Evolutionary conservation across 1,284 basidiomycete genomes (phyloP).

Genomic region (Microbotryum silenes-acaulis): DNA sequence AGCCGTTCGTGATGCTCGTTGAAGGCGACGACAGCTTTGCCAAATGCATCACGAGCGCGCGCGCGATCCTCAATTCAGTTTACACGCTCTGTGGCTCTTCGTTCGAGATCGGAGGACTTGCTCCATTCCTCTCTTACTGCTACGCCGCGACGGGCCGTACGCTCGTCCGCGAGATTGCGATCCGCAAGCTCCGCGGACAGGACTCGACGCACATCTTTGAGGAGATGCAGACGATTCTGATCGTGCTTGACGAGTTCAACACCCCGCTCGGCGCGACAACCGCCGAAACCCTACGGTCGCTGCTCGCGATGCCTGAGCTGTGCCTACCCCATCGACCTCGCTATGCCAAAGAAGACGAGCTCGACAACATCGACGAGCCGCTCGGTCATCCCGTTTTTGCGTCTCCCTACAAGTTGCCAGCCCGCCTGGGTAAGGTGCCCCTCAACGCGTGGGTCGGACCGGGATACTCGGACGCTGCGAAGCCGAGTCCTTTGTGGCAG

Average conservation of each 20-base stretch:
- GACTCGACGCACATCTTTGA: slow-evolving; percentile 3
- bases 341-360: too few species aligned
- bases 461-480: too few species aligned
- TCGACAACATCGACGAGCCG: too few species aligned
- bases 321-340: too few species aligned
- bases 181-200: slow-evolving; percentile 6
- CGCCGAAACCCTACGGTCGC: too few species aligned
- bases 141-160: slow-evolving; percentile 31
- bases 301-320: too few species aligned
- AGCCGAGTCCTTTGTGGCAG: too few species aligned
- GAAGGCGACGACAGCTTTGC: slow-evolving; percentile 21
- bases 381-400: too few species aligned
- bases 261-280: too few species aligned
- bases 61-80: slow-evolving; percentile 28
- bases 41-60: slow-evolving; percentile 21
- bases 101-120: slow-evolving; percentile 30
- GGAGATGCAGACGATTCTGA: slow-evolving; percentile 27
- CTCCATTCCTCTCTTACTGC: slow-evolving; percentile 27
- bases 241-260: slow-evolving; percentile 12
- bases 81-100: slow-evolving; percentile 22
- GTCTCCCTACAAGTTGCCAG: too few species aligned
- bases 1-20: slow-evolving; percentile 25
- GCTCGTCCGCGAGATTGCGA: slow-evolving; percentile 29
- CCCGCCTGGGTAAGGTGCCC: too few species aligned
- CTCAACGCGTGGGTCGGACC: too few species aligned